Base-by-base conservation (phyloP, 768 basidiomycete genomes). In the Lanmaoa pseudosensibilis region DNA sequence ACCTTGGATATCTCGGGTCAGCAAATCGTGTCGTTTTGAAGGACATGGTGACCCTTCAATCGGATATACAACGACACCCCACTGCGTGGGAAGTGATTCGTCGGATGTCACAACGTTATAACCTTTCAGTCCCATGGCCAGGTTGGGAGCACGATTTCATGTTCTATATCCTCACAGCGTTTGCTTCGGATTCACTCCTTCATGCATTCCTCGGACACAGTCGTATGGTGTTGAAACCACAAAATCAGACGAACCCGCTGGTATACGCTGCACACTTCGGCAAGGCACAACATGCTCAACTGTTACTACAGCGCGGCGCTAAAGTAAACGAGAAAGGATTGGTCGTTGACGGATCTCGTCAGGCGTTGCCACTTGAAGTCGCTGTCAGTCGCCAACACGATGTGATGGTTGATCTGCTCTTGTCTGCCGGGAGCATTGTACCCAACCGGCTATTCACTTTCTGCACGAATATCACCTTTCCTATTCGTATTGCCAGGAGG, bases 211-310 rank as follows among this genome's bases (percentile, higher is more conserved):
- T 64, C 9, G 39, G 36, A 12, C 37, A 6, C 23, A 6, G 10
- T 2, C 25, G 11, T 11, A 49, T 18, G 2, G 5, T 43, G 21
- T 5, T 43, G n/a, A 16, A 34, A 13, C 18, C 38, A 19, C 49
- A 19, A 21, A 2, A 53, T 25, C 40, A 18, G 36, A 55, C 50
- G 15, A 61, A 61, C 18, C 60, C 60, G 2, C 37, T 61, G 32
- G 18, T 61, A 27, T 60, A 61, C 16, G 58, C 53, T 18, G 53
- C 59, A 21, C 25, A 60, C 8, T 60, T 60, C 8, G 52, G 53
- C 10, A 60, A 44, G 40, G 58, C 58, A 2, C 21, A 30, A n/a
- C n/a, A n/a, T n/a, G n/a, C n/a, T n/a, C n/a, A n/a, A 21, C 2
- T 48, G 1, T 41, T 60, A 11, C 43, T 60, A 2, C 40, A 15